A percentile compares a stretch with the other conserved stretches of the same genome.
Conservation (phyloP, 441 rosid species). For the Bruguiera hainesii region DNA sequence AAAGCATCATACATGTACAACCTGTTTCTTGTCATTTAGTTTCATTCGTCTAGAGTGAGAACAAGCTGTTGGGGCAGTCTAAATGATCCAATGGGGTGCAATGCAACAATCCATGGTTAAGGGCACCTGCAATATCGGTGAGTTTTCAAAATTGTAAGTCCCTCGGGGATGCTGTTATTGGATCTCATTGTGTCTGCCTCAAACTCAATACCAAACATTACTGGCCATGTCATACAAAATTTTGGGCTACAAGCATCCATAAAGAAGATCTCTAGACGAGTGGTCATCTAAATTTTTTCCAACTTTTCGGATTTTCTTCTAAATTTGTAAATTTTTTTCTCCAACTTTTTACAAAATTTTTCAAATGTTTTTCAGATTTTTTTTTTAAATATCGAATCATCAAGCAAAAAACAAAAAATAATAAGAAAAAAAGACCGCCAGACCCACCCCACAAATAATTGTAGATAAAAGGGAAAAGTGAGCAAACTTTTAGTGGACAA, state of each 20-base stretch:
- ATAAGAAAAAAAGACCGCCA: constrained; percentile 31
- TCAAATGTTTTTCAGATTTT: too few relatives aligned
- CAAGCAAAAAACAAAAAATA: constrained; percentile 16
- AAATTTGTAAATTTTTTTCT: too few relatives aligned
- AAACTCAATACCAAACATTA: neutral
- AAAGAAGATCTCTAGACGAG: neutral
- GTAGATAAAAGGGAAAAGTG: constrained; percentile 35
- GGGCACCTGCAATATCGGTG: neutral
- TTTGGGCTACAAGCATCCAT: neutral
- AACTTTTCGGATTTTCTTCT: too few relatives aligned
- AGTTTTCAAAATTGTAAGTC: neutral
- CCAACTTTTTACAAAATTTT: too few relatives aligned
- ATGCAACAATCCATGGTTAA: neutral
- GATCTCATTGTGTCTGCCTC: neutral
- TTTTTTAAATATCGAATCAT: too few relatives aligned
- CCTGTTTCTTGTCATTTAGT: too few relatives aligned
- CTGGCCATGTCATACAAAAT: neutral
- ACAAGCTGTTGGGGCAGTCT: neutral
- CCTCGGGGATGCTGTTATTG: neutral
- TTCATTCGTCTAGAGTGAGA: neutral
- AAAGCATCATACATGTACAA: too few relatives aligned
- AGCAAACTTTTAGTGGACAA: constrained; percentile 42
- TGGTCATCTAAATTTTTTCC: too few relatives aligned
- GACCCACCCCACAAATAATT: constrained; percentile 52
- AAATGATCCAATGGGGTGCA: neutral